These are phyloP conservation scores for Pyrenophora graminea DNA, from an alignment of 2,329 filamentous ascomycete genomes.

Conservation along the genomic window DNA sequence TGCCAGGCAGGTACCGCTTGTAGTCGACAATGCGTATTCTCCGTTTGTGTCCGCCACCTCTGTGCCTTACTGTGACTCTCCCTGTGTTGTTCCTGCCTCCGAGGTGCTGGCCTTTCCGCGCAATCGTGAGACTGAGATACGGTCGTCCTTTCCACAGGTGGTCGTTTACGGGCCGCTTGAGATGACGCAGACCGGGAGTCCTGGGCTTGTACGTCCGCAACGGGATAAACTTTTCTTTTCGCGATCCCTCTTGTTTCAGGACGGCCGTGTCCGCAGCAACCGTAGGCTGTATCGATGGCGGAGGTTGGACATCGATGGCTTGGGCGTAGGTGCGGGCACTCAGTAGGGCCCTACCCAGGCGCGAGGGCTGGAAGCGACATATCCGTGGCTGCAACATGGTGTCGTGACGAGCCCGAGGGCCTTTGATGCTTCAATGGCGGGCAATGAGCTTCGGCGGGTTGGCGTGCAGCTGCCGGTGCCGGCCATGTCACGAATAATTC, in stretches of 20 bases:
- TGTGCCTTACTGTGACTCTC: conserved; percentile 84
- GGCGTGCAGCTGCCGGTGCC: conserved; percentile 25
- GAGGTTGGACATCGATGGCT: conserved; percentile 41
- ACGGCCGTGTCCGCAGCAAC: conserved; percentile 33
- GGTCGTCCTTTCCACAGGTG: conserved; percentile 95
- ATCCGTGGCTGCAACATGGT: conserved; percentile 70
- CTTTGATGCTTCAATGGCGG: conserved; percentile 15
- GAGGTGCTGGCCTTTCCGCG: conserved; percentile 90
- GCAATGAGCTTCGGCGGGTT: conserved; percentile 26
- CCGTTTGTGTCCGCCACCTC: conserved; percentile 88
- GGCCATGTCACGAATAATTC: conserved; percentile 36
- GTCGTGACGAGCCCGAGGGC: conserved; percentile 15
- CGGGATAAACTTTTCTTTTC: conserved; percentile 46
- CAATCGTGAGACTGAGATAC: conserved; percentile 78
- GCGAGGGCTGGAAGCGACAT: conserved; percentile 57
- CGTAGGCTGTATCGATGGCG: conserved; percentile 41
- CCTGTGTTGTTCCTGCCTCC: conserved; percentile 91
- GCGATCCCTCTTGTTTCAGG: conserved; percentile 30
- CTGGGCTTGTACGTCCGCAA: conserved; percentile 90
- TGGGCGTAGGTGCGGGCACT: conserved; percentile 57
- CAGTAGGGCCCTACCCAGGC: conserved; percentile 54
- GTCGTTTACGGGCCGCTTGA: conserved; percentile 90
- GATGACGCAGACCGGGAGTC: conserved; percentile 88
- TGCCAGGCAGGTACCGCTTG: conserved; percentile 73
- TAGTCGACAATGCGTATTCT: conserved; percentile 94